These are phyloP conservation scores for Globisporangium echinulatum DNA, from an alignment of 352 stramenopile species.

Conservation along the genomic window DNA sequence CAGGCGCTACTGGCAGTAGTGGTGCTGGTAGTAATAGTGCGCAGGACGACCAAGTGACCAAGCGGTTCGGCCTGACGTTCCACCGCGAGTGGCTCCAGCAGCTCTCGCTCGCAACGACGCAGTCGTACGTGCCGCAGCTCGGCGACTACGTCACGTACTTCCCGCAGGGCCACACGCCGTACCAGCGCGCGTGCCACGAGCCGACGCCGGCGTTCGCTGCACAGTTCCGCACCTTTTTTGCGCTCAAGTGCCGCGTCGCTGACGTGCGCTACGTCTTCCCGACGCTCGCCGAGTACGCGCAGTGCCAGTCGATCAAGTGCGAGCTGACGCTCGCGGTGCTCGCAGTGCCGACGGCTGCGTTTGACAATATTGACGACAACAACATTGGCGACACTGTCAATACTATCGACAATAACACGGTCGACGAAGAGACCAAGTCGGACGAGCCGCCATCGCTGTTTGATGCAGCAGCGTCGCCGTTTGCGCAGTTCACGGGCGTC, in stretches of 20 bases:
- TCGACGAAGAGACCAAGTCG: slow-evolving; percentile 30
- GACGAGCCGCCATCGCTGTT: slow-evolving; percentile 27
- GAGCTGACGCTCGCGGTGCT: slow-evolving; percentile 64
- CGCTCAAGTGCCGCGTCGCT: slow-evolving; percentile 69
- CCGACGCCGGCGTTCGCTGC: slow-evolving; percentile 40
- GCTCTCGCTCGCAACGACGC: slow-evolving; percentile 30
- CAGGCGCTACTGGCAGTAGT: background rate
- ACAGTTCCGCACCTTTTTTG: slow-evolving; percentile 49
- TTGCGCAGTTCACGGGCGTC: slow-evolving; percentile 65
- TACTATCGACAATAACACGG: background rate
- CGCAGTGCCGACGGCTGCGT: slow-evolving; percentile 37
- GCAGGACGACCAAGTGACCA: slow-evolving; percentile 33
- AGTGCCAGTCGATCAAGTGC: slow-evolving; percentile 61
- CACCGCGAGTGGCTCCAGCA: slow-evolving; percentile 79
- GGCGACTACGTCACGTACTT: slow-evolving; percentile 83
- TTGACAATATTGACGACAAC: slow-evolving; percentile 3
- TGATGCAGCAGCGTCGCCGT: slow-evolving; percentile 32
- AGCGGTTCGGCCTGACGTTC: slow-evolving; percentile 62
- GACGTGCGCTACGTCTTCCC: slow-evolving; percentile 78
- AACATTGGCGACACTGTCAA: background rate
- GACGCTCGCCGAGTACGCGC: slow-evolving; percentile 41
- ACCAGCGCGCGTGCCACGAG: slow-evolving; percentile 29
- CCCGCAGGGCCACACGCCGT: slow-evolving; percentile 60
- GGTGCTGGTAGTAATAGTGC: slow-evolving; percentile 23
- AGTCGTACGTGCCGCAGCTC: slow-evolving; percentile 77